These are phyloP conservation scores for Lichtheimia ornata DNA, from an alignment of 371 early-diverging fungal genomes.

Conservation along the genomic window DNA sequence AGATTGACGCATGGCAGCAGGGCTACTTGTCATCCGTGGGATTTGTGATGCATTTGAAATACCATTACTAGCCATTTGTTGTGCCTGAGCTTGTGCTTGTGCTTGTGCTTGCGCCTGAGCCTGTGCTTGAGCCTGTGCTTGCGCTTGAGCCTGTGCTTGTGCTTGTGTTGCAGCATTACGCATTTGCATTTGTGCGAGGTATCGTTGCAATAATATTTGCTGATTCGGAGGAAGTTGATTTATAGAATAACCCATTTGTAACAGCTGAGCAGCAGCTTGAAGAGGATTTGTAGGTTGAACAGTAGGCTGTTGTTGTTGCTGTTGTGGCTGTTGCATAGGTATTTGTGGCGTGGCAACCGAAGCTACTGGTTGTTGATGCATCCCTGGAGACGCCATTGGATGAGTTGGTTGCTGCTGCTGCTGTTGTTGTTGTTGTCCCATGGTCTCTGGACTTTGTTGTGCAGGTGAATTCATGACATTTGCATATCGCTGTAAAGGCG, in stretches of 20 bases:
- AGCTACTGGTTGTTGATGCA: conserved; percentile 11
- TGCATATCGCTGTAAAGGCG: conserved; percentile 31
- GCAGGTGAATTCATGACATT: conserved; percentile 19
- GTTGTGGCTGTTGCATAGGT: conserved; percentile 1
- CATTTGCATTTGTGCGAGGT: conserved; percentile 42
- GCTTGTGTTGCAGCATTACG: conserved; percentile 30
- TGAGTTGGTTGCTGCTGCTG: conserved; percentile 4
- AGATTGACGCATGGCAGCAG: conserved; percentile 11
- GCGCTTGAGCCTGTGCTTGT: conserved; percentile 11
- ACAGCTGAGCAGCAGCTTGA: conserved; percentile 39
- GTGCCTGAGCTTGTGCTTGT: conserved; percentile 12
- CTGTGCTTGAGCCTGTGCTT: conserved; percentile 14
- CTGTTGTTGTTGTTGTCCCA: conserved; percentile 5
- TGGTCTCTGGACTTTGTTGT: conserved; percentile 11
- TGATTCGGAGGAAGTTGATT: conserved; percentile 33
- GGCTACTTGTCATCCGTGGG: conserved; percentile 12
- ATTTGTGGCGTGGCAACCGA: conserved; percentile 1
- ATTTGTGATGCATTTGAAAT: conserved; percentile 6
- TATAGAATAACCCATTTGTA: conserved; percentile 45
- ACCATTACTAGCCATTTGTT: conserved; percentile 5
- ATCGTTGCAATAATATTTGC: conserved; percentile 41
- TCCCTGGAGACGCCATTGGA: conserved; percentile 7
- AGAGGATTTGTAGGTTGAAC: conserved; percentile 25
- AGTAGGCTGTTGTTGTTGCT: conserved; percentile 15
- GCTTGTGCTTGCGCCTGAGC: conserved; percentile 14